These are phyloP conservation scores for Coemansia sp. DNA, from an alignment of 371 early-diverging fungal species.

Conservation along the genomic window DNA sequence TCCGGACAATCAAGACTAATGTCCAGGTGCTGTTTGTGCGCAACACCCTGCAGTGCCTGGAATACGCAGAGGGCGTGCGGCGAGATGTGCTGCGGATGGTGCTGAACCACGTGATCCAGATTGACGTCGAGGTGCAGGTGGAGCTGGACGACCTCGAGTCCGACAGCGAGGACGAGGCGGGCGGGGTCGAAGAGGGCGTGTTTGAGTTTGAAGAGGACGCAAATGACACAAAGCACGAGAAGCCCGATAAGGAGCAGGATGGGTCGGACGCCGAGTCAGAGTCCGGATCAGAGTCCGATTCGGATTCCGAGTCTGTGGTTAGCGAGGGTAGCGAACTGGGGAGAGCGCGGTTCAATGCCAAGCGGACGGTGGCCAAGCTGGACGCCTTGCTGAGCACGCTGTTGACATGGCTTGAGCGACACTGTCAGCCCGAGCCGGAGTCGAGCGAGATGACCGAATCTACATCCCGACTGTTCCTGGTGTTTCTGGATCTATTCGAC, in stretches of 20 bases:
- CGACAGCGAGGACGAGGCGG: constrained; percentile 52
- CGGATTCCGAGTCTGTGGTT: constrained; percentile 13
- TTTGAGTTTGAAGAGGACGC: constrained; percentile 41
- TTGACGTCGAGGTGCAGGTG: constrained; percentile 94
- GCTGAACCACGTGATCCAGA: constrained; percentile 77
- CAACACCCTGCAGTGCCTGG: constrained; percentile 69
- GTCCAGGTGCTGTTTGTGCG: constrained; percentile 72
- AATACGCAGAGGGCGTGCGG: constrained; percentile 77
- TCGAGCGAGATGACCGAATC: constrained; percentile 30
- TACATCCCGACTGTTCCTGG: constrained; percentile 16
- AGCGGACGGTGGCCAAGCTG: constrained; percentile 74
- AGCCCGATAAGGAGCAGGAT: not conserved
- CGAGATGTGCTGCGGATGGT: constrained; percentile 71
- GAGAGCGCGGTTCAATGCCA: constrained; percentile 54
- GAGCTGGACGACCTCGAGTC: constrained; percentile 90
- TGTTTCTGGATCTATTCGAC: constrained; percentile 73
- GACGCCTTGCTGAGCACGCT: constrained; percentile 80
- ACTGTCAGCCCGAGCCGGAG: constrained; percentile 27
- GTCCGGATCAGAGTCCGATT: constrained; percentile 17
- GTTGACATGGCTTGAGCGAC: constrained; percentile 53
- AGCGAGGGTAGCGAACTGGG: constrained; percentile 35
- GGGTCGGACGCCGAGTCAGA: constrained; percentile 11
- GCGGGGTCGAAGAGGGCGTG: constrained; percentile 29
- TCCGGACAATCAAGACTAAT: constrained; percentile 64
- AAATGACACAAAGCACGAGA: not conserved